These are phyloP conservation scores for Dipteronia sinensis DNA, from an alignment of 345 rosid species.

Conservation along the genomic window DNA sequence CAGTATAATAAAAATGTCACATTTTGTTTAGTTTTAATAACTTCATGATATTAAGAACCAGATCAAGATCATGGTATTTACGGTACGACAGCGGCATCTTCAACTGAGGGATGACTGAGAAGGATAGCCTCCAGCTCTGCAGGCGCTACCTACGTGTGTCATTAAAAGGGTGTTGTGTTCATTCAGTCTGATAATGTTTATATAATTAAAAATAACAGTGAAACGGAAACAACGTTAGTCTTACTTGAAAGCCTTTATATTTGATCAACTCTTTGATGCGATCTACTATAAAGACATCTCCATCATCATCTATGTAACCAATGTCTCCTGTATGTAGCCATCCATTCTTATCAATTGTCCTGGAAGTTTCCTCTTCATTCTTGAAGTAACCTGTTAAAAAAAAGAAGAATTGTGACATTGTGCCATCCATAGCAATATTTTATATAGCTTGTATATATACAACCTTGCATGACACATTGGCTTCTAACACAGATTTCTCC, in stretches of 20 bases:
- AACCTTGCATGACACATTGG: slow-evolving; percentile 87
- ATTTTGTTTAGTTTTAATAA: background rate
- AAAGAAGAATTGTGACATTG: background rate
- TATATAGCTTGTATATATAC: slow-evolving; percentile 12
- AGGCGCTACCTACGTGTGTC: slow-evolving; percentile 61
- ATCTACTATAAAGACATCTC: slow-evolving; percentile 88
- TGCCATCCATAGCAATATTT: background rate
- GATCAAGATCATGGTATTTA: slow-evolving; percentile 33
- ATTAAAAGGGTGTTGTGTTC: too few relatives aligned
- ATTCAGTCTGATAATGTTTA: too few relatives aligned
- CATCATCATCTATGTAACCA: slow-evolving; percentile 89
- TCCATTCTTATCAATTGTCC: slow-evolving; percentile 74
- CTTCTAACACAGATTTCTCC: slow-evolving; percentile 95
- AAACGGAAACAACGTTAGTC: background rate
- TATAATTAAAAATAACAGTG: background rate
- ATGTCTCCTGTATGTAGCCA: slow-evolving; percentile 95
- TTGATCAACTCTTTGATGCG: slow-evolving; percentile 94
- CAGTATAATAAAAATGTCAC: background rate
- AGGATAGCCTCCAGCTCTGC: slow-evolving; percentile 89
- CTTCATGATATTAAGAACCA: background rate
- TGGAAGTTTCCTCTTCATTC: slow-evolving; percentile 72
- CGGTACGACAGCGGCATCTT: slow-evolving; percentile 93
- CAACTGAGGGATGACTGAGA: slow-evolving; percentile 68
- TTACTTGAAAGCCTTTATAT: slow-evolving; percentile 94
- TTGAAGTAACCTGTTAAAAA: slow-evolving; percentile 58